Conservation (phyloP, 345 rosid genomes). For the Eutrema heterophyllum region DNA sequence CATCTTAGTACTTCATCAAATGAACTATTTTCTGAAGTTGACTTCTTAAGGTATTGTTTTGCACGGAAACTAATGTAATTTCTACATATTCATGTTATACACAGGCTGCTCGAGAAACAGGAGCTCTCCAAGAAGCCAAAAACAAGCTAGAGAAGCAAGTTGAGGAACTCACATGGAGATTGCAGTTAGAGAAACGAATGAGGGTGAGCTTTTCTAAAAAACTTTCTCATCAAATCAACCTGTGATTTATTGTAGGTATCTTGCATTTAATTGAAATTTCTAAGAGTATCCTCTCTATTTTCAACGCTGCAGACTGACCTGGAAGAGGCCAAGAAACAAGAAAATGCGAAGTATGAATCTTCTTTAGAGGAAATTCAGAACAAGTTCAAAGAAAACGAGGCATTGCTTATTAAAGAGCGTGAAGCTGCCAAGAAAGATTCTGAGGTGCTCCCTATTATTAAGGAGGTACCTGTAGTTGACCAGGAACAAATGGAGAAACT, state of each 20-base stretch:
- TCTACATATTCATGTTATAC: slow-evolving; percentile 3
- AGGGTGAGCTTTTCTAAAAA: slow-evolving; percentile 43
- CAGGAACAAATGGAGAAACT: slow-evolving; percentile 69
- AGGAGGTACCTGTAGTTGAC: slow-evolving; percentile 86
- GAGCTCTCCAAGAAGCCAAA: slow-evolving; percentile 99
- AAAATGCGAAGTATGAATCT: slow-evolving; percentile 74
- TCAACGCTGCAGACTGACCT: slow-evolving; percentile 62
- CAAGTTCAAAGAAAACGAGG: slow-evolving; percentile 84
- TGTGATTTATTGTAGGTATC: not conserved
- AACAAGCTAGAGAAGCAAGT: slow-evolving; percentile 98
- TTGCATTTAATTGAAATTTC: not conserved
- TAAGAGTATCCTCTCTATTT: slow-evolving; percentile 6
- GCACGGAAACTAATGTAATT: not conserved
- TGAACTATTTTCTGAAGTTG: not conserved
- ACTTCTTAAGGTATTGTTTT: slow-evolving; percentile 1
- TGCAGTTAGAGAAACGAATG: slow-evolving; percentile 96
- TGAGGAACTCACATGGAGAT: slow-evolving; percentile 97
- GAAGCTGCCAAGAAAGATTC: slow-evolving; percentile 66
- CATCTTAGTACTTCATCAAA: not conserved
- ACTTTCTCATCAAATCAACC: not conserved
- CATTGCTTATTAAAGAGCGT: slow-evolving; percentile 61
- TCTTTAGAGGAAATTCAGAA: slow-evolving; percentile 77
- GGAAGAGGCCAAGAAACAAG: slow-evolving; percentile 94
- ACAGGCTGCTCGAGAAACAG: slow-evolving; percentile 98
- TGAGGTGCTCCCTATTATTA: slow-evolving; percentile 68